Evolutionary conservation across 2,329 filamentous ascomycete species (phyloP).

Genomic region (Fusarium burgessii): DNA sequence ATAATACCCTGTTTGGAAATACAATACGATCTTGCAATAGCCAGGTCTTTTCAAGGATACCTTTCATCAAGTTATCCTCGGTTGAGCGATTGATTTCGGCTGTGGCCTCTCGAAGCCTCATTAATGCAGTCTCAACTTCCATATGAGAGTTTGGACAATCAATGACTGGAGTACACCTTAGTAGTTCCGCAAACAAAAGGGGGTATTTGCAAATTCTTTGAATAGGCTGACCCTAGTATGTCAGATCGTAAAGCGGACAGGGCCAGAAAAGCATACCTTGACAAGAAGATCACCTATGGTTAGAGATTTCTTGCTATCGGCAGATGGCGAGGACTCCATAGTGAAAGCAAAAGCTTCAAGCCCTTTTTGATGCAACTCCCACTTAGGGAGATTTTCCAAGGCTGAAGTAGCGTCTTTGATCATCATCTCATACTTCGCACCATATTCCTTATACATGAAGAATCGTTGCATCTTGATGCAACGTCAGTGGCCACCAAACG

Average conservation of each 20-base stretch:
- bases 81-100: conserved; percentile 87
- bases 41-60: conserved; percentile 83
- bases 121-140: conserved; percentile 79
- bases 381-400: conserved; percentile 76
- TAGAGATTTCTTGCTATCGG: conserved; percentile 78
- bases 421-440: conserved; percentile 88
- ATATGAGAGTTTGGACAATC: conserved; percentile 88
- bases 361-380: conserved; percentile 85
- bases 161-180: conserved; percentile 83
- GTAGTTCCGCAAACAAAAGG: conserved; percentile 84
- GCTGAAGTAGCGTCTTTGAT: conserved; percentile 79
- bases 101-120: conserved; percentile 79
- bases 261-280: conserved; percentile 69
- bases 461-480: conserved; percentile 78
- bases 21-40: conserved; percentile 83
- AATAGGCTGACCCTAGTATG: conserved; percentile 72
- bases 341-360: conserved; percentile 85
- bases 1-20: conserved; percentile 76
- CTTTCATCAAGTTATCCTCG: conserved; percentile 76
- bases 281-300: conserved; percentile 89
- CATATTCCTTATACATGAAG: conserved; percentile 91
- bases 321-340: conserved; percentile 72
- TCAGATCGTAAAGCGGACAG: conserved; percentile 4
- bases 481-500: background rate
- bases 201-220: conserved; percentile 94